These are phyloP conservation scores for Aspergillus sp. DNA, from an alignment of 2,329 filamentous ascomycete species.

Conservation along the genomic window DNA sequence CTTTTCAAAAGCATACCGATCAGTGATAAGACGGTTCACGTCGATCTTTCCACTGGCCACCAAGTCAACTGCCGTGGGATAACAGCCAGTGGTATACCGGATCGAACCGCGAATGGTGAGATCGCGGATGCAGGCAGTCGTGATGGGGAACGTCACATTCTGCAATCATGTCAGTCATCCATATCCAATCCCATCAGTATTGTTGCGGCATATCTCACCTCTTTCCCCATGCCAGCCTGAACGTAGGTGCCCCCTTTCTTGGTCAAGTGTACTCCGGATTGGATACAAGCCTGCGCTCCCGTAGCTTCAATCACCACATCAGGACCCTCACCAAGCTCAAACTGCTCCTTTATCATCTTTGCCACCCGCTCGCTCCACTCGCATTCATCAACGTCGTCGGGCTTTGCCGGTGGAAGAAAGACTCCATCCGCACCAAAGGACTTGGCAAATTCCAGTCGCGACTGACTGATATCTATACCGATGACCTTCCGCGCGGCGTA, in stretches of 20 bases:
- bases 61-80: conserved; percentile 50
- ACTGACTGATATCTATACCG: conserved; percentile 47
- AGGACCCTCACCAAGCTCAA: conserved; percentile 44
- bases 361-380: conserved; percentile 41
- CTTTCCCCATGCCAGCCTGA: conserved; percentile 53
- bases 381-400: conserved; percentile 27
- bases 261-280: conserved; percentile 45
- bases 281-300: conserved; percentile 49
- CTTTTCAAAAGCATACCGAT: conserved; percentile 45
- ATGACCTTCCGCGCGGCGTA: conserved; percentile 48
- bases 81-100: conserved; percentile 52
- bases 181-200: background rate
- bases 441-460: conserved; percentile 43
- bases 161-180: conserved; percentile 9
- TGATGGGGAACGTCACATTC: conserved; percentile 54
- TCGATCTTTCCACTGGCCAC: conserved; percentile 48
- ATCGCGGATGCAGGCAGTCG: conserved; percentile 48
- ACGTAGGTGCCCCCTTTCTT: conserved; percentile 52
- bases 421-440: conserved; percentile 47
- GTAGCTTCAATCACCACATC: conserved; percentile 53
- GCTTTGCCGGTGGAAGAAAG: conserved; percentile 37
- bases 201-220: conserved; percentile 22
- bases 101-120: conserved; percentile 53
- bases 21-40: conserved; percentile 40
- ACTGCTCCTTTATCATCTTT: conserved; percentile 38